Conservation (phyloP, 2,329 filamentous ascomycete genomes). For the Zasmidium citrigriseum region DNA sequence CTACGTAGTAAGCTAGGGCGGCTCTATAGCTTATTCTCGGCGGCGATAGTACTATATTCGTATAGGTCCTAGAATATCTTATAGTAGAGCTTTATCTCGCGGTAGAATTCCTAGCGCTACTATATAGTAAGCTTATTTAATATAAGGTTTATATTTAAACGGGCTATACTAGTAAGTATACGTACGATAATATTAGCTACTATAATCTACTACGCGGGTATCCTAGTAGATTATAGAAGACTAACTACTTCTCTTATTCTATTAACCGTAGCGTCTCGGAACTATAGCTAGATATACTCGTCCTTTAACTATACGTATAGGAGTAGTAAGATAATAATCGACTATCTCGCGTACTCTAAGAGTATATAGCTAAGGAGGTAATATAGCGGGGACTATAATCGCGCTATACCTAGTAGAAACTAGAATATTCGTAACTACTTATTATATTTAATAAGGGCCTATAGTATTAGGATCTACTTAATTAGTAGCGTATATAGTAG, state of each 20-base stretch:
- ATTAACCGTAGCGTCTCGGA: background rate
- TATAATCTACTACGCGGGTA: background rate
- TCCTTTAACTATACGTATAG: background rate
- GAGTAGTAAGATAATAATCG: background rate
- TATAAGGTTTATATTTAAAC: slow-evolving; percentile 2
- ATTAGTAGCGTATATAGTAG: slow-evolving; percentile 1
- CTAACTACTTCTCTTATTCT: background rate
- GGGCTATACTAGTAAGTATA: background rate
- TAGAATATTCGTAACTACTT: background rate
- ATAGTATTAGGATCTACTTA: background rate
- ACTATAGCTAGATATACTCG: background rate
- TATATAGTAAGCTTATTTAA: background rate
- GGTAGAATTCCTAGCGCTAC: background rate
- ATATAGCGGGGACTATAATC: background rate
- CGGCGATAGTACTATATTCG: background rate
- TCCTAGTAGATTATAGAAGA: background rate
- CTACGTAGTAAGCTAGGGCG: background rate
- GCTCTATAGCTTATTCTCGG: background rate
- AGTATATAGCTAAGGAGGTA: background rate
- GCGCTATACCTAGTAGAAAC: background rate
- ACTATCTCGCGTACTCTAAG: background rate
- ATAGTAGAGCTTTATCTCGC: background rate
- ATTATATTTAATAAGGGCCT: background rate
- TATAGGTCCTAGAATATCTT: background rate
- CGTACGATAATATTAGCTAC: background rate